phyloP scores from a whole-genome alignment of 495 filamentous ascomycete species.

The Aspergillus taichungensis region DNA sequence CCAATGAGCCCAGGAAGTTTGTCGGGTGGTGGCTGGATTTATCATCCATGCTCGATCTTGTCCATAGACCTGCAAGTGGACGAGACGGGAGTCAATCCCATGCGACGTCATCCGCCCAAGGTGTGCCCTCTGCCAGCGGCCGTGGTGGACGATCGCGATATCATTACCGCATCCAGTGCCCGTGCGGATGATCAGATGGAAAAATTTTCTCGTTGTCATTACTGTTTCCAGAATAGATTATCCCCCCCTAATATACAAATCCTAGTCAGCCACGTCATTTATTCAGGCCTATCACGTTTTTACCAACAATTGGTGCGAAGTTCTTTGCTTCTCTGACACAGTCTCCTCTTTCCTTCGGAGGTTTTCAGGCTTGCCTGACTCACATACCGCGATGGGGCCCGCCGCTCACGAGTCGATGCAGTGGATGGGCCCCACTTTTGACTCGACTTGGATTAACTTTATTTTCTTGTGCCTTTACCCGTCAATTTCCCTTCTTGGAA shows the following conservation, averaged over 20 bases:
- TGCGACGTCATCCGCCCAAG: not conserved
- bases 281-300: not conserved
- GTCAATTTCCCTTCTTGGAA: constrained; percentile 2
- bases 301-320: too few species aligned
- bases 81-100: not conserved
- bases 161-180: constrained; percentile 3
- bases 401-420: not conserved
- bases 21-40: not conserved
- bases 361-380: not conserved
- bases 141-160: constrained; percentile 6
- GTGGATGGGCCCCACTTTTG: not conserved
- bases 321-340: too few species aligned
- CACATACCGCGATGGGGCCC: not conserved
- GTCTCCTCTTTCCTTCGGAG: too few species aligned
- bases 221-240: constrained; percentile 9
- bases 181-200: constrained; percentile 1
- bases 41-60: not conserved
- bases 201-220: constrained; percentile 9
- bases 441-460: constrained; percentile 1
- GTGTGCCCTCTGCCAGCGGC: not conserved
- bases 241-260: not conserved
- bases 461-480: not conserved
- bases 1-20: not conserved
- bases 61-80: not conserved
- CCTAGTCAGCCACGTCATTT: constrained; percentile 4